phyloP scores from a whole-genome alignment of 257 asterid genomes.

The Sherardia arvensis region DNA sequence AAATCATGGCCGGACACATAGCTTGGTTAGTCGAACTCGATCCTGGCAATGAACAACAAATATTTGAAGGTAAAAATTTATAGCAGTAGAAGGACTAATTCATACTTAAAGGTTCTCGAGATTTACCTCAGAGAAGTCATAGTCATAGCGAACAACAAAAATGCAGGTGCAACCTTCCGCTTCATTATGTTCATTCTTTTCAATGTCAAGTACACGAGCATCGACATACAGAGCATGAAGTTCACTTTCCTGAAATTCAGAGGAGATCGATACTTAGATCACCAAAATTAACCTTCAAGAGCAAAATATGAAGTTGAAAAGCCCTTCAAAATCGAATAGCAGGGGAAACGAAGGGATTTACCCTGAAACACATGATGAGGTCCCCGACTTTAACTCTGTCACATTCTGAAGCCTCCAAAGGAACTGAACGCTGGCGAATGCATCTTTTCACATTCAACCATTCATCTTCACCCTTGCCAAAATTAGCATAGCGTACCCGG shows the following conservation, averaged over 20 bases:
- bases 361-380: conserved; percentile 80
- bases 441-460: conserved; percentile 64
- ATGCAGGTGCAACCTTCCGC: conserved; percentile 46
- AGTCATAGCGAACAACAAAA: conserved; percentile 52
- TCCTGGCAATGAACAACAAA: conserved; percentile 28
- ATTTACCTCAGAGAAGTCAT: conserved; percentile 46
- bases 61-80: neutral
- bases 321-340: neutral
- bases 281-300: neutral
- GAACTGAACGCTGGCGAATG: conserved; percentile 80
- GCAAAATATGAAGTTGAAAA: neutral
- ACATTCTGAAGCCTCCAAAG: conserved; percentile 68
- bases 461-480: conserved; percentile 69
- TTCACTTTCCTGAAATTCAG: conserved; percentile 39
- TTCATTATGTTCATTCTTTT: conserved; percentile 34
- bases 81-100: neutral
- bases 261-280: neutral
- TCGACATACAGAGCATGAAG: conserved; percentile 53
- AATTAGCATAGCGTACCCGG: conserved; percentile 83
- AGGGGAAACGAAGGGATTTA: conserved; percentile 22
- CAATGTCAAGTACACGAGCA: conserved; percentile 50
- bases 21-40: neutral
- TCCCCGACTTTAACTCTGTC: conserved; percentile 56
- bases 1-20: neutral
- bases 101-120: neutral